Evolutionary conservation across 805 yeast species (phyloP).

Genomic region (Phaffomyces thermotolerans): DNA sequence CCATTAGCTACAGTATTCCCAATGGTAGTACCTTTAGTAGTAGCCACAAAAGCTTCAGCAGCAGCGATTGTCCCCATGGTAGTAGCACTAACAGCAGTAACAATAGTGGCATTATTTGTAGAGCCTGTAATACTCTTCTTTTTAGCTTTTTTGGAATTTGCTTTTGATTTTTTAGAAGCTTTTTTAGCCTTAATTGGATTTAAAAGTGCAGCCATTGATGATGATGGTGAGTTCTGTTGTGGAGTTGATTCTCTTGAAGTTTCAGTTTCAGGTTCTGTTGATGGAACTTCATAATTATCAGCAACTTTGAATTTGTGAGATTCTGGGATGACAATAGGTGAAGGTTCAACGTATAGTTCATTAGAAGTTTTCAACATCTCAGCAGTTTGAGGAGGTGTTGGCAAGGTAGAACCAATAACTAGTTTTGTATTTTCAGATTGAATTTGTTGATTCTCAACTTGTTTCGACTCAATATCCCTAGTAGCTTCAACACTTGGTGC

Average conservation of each 20-base stretch:
- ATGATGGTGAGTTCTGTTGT: slow-evolving; percentile 1
- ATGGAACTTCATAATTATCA: neutral
- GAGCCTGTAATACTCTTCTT: slow-evolving; percentile 1
- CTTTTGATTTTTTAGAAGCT: too few species aligned
- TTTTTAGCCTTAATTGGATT: too few species aligned
- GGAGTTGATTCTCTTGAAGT: slow-evolving; percentile 2
- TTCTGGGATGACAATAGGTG: neutral
- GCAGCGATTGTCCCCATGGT: neutral
- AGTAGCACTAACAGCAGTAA: neutral
- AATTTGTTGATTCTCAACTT: neutral
- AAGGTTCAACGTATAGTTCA: slow-evolving; percentile 1
- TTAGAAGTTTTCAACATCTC: slow-evolving; percentile 1
- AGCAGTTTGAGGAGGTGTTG: slow-evolving; percentile 20
- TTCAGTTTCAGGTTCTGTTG: neutral
- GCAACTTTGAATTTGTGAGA: slow-evolving; percentile 8
- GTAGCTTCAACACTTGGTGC: neutral
- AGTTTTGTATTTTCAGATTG: neutral
- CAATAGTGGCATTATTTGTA: slow-evolving; percentile 4
- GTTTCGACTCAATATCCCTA: neutral
- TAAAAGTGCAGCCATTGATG: neutral
- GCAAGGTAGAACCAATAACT: slow-evolving; percentile 6
- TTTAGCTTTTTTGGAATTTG: slow-evolving; percentile 1
- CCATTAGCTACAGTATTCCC: neutral
- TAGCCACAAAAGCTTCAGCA: slow-evolving; percentile 3
- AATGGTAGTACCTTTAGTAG: slow-evolving; percentile 3